A percentile compares a stretch with the other conserved stretches of the same genome.
Conservation (phyloP, 139 green algal species). For the Chlamydomonas sp. region DNA sequence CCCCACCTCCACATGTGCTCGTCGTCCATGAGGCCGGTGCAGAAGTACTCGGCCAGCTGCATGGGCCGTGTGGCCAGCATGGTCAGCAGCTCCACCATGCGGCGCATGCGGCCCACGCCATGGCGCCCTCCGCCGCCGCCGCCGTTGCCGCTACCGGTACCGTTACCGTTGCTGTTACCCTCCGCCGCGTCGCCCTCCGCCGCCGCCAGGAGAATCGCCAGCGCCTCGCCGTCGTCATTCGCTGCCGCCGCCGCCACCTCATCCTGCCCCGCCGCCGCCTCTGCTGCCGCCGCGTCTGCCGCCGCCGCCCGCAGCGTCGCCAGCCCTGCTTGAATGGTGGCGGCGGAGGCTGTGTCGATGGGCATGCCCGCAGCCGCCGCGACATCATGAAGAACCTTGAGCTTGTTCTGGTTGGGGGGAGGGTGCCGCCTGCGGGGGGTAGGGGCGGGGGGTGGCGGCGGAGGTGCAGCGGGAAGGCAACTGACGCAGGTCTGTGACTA, state of each 20-base stretch:
- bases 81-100: slow-evolving; percentile 67
- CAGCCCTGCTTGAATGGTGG: slow-evolving; percentile 61
- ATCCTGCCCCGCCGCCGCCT: no score
- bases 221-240: no score
- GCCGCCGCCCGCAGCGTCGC: slow-evolving; percentile 35
- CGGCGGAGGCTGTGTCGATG: slow-evolving; percentile 66
- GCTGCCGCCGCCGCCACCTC: no score
- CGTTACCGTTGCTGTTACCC: no score
- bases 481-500: background rate
- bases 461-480: background rate
- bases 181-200: background rate
- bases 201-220: background rate
- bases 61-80: slow-evolving; percentile 92
- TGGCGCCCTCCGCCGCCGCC: background rate
- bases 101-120: background rate
- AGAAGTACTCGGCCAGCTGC: slow-evolving; percentile 93
- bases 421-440: slow-evolving; percentile 7
- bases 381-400: background rate
- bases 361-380: slow-evolving; percentile 42
- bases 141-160: background rate
- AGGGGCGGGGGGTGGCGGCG: slow-evolving; percentile 60
- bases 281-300: background rate
- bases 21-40: slow-evolving; percentile 69
- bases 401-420: slow-evolving; percentile 53
- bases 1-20: slow-evolving; percentile 29